Conservation (phyloP, 495 filamentous ascomycete species). For the Jackrogersella multiformis region DNA sequence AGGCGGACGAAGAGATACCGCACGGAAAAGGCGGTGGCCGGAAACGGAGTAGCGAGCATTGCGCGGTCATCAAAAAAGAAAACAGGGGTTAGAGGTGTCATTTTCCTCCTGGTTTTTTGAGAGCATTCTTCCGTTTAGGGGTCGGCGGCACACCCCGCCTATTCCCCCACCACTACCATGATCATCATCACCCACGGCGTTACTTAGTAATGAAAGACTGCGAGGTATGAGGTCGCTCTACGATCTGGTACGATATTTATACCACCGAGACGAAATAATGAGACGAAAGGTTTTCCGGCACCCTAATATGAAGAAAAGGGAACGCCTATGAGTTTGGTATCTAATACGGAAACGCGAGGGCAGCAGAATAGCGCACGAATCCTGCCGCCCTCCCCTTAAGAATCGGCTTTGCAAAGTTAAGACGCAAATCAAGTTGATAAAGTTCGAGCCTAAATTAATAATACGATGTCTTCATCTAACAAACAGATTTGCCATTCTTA, state of each 20-base stretch:
- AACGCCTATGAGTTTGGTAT: conserved; percentile 33
- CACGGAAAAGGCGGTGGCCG: conserved; percentile 43
- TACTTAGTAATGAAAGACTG: conserved; percentile 41
- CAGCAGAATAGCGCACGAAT: conserved; percentile 17
- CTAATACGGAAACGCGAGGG: conserved; percentile 29
- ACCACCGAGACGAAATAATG: conserved; percentile 45
- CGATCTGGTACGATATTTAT: conserved; percentile 32
- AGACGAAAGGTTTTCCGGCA: conserved; percentile 21
- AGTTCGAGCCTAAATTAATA: conserved; percentile 39
- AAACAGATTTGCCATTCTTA: background rate
- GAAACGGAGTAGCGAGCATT: conserved; percentile 54
- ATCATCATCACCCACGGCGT: conserved; percentile 20
- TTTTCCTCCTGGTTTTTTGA: conserved; percentile 20
- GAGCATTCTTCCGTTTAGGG: conserved; percentile 43
- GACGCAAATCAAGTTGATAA: conserved; percentile 40
- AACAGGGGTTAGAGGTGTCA: conserved; percentile 40
- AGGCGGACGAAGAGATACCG: conserved; percentile 51
- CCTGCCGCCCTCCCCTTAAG: conserved; percentile 7
- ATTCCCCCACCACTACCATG: conserved; percentile 10
- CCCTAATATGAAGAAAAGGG: conserved; percentile 24
- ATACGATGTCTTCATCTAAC: conserved; percentile 28
- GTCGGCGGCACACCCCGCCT: conserved; percentile 38
- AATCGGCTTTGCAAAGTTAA: conserved; percentile 34
- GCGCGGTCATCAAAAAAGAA: conserved; percentile 48
- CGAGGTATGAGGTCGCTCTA: conserved; percentile 29